These are phyloP conservation scores for Pestalotiopsis sp. DNA, from an alignment of 2,329 filamentous ascomycete genomes.

Conservation along the genomic window DNA sequence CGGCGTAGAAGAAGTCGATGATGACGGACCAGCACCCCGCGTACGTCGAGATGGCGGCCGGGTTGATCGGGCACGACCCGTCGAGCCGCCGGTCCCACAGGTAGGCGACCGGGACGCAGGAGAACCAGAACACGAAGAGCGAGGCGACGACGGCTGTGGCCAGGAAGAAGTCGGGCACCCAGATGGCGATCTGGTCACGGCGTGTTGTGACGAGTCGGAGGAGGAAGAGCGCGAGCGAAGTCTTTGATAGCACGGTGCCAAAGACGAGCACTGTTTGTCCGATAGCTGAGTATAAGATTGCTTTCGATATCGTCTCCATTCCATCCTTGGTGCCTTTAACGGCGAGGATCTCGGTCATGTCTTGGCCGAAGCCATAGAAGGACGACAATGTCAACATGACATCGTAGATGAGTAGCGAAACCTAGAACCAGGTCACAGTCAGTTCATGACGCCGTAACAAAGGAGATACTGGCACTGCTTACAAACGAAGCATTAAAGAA, in stretches of 20 bases:
- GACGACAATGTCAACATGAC: constrained; percentile 7
- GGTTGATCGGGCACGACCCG: not conserved
- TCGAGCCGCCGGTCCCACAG: constrained; percentile 11
- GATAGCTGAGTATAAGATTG: constrained; percentile 9
- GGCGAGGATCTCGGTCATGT: not conserved
- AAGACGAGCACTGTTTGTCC: constrained; percentile 9
- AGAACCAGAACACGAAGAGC: constrained; percentile 6
- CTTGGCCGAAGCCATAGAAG: constrained; percentile 8
- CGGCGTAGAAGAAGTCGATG: constrained; percentile 11
- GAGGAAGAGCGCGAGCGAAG: not conserved
- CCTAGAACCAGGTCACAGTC: not conserved
- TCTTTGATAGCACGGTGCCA: constrained; percentile 4
- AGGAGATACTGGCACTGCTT: not conserved
- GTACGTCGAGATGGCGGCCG: not conserved
- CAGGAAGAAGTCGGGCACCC: constrained; percentile 1
- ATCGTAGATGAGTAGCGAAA: constrained; percentile 4
- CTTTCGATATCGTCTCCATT: not conserved
- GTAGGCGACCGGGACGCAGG: constrained; percentile 2
- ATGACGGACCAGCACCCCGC: constrained; percentile 2
- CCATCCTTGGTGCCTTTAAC: not conserved
- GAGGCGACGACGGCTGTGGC: not conserved
- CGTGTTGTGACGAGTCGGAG: constrained; percentile 9
- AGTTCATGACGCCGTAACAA: not conserved
- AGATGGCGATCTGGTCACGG: constrained; percentile 11
- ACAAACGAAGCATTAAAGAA: constrained; percentile 12